phyloP scores from a whole-genome alignment of 345 rosid genomes.

The Noccaea caerulescens region DNA sequence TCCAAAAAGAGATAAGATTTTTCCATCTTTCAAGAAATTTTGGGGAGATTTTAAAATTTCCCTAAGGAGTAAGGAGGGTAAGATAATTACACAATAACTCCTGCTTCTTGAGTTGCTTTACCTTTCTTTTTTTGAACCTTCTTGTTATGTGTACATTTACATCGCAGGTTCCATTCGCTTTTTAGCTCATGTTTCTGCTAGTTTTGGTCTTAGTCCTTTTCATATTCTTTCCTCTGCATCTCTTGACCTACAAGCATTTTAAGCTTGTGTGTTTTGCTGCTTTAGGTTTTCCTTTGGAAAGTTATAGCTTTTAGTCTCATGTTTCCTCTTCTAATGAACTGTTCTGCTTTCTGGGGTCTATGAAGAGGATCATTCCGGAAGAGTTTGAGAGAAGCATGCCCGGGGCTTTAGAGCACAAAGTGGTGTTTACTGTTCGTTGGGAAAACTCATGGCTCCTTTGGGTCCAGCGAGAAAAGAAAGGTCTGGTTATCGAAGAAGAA shows the following conservation, averaged over 20 bases:
- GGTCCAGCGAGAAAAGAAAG: conserved; percentile 25
- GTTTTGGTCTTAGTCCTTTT: neutral
- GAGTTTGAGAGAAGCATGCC: too few relatives aligned
- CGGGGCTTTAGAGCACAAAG: too few relatives aligned
- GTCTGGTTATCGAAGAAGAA: conserved; percentile 29
- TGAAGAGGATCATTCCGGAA: conserved; percentile 38
- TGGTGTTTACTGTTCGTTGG: too few relatives aligned
- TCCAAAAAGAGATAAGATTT: neutral
- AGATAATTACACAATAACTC: neutral
- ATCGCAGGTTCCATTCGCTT: neutral
- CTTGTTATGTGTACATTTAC: neutral
- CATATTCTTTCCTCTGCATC: neutral
- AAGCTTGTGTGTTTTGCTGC: neutral
- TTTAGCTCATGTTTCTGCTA: conserved; percentile 5
- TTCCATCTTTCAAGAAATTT: neutral
- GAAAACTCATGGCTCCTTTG: conserved; percentile 34
- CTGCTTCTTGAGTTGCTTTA: neutral
- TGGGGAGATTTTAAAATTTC: neutral
- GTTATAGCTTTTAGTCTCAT: neutral
- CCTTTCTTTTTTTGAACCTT: neutral
- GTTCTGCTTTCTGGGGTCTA: neutral
- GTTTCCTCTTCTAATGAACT: conserved; percentile 9
- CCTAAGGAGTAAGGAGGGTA: neutral
- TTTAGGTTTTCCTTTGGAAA: neutral
- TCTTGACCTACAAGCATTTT: neutral